phyloP scores from a whole-genome alignment of 441 rosid genomes.

The Capsella rubella region DNA sequence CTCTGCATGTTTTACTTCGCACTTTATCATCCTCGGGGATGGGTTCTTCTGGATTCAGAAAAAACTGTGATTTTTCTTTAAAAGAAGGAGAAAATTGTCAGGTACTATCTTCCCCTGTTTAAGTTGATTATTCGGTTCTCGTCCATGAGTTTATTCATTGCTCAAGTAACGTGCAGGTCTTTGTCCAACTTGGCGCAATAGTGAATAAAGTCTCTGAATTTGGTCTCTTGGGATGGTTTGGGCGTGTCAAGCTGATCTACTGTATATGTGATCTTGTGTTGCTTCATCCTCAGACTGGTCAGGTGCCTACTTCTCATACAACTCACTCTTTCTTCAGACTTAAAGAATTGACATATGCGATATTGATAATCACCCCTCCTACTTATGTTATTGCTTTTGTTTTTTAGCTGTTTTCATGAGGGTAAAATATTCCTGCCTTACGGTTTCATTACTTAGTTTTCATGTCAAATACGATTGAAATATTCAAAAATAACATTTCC shows the following conservation, averaged over 20 bases:
- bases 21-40: conserved; percentile 53
- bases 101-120: conserved; percentile 52
- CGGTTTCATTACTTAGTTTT: conserved; percentile 27
- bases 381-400: background rate
- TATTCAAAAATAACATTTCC: conserved; percentile 15
- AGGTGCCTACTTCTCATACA: conserved; percentile 58
- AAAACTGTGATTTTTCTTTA: conserved; percentile 40
- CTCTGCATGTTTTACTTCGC: conserved; percentile 59
- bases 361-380: conserved; percentile 7
- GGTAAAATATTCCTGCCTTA: conserved; percentile 6
- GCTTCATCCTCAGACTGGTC: conserved; percentile 83
- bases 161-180: conserved; percentile 58
- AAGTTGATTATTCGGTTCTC: conserved; percentile 28
- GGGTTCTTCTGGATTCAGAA: conserved; percentile 43
- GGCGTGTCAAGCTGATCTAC: conserved; percentile 80
- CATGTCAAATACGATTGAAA: conserved; percentile 12
- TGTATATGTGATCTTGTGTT: conserved; percentile 79
- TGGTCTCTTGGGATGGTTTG: conserved; percentile 88
- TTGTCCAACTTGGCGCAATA: conserved; percentile 65
- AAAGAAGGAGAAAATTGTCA: conserved; percentile 59
- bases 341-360: conserved; percentile 20
- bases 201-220: conserved; percentile 74
- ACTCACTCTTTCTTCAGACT: conserved; percentile 38
- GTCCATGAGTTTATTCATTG: conserved; percentile 35
- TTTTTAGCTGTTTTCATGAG: conserved; percentile 20